phyloP scores from a whole-genome alignment of 2,329 filamentous ascomycete genomes.

The Stemphylium lycopersici region DNA sequence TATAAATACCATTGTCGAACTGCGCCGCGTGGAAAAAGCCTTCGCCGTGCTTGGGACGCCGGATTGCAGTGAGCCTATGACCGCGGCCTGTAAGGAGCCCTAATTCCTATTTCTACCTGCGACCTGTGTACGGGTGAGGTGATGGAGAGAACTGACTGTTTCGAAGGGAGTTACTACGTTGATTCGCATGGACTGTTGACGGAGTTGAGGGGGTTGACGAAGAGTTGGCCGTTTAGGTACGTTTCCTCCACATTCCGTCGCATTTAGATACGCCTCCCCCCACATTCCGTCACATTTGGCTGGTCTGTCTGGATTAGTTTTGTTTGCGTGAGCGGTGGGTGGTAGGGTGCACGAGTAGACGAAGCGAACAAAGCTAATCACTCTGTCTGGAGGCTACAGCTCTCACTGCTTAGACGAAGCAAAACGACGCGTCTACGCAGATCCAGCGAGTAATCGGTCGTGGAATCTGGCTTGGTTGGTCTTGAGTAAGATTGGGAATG shows the following conservation, averaged over 20 bases:
- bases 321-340: too few relatives aligned
- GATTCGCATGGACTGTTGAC: conserved; percentile 71
- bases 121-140: background rate
- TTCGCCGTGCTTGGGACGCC: conserved; percentile 64
- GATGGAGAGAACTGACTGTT: conserved; percentile 4
- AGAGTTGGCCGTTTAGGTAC: conserved; percentile 67
- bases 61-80: conserved; percentile 70
- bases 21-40: conserved; percentile 72
- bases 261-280: too few relatives aligned
- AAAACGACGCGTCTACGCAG: conserved; percentile 65
- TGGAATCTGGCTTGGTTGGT: conserved; percentile 81
- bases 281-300: too few relatives aligned
- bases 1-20: conserved; percentile 75
- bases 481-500: conserved; percentile 68
- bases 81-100: conserved; percentile 61
- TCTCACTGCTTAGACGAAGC: conserved; percentile 70
- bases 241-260: too few relatives aligned
- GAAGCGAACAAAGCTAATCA: background rate
- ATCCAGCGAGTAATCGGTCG: conserved; percentile 70
- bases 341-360: background rate
- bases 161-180: conserved; percentile 67
- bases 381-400: too few relatives aligned
- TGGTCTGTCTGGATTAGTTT: too few relatives aligned
- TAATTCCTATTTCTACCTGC: too few relatives aligned
- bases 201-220: conserved; percentile 72